phyloP scores from a whole-genome alignment of 164 flowering plant species.

The Nymphaea colorata region DNA sequence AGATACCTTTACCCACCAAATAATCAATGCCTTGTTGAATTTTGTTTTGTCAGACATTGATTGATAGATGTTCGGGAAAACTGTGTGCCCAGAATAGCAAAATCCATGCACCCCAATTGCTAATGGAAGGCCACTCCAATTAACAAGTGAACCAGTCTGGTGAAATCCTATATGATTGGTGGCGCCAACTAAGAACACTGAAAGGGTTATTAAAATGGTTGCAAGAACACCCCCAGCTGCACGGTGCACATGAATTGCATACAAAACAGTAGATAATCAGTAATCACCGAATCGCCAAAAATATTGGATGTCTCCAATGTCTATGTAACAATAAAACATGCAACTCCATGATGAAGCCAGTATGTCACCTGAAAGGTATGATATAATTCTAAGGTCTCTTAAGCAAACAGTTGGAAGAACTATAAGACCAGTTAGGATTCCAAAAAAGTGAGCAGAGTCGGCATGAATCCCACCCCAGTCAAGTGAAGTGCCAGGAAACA shows the following conservation, averaged over 20 bases:
- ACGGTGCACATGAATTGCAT: background rate
- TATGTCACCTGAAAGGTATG: constrained; percentile 70
- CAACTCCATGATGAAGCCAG: background rate
- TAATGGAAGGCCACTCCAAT: constrained; percentile 71
- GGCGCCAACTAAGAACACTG: constrained; percentile 44
- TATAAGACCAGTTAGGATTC: constrained; percentile 46
- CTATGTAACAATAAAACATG: background rate
- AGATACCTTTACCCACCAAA: constrained; percentile 26
- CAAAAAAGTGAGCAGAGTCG: constrained; percentile 66
- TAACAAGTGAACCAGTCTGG: constrained; percentile 39
- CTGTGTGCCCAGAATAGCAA: constrained; percentile 83
- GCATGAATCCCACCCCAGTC: constrained; percentile 42
- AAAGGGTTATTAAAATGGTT: constrained; percentile 45
- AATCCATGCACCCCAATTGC: constrained; percentile 83
- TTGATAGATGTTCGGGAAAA: constrained; percentile 87
- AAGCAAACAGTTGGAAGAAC: constrained; percentile 85
- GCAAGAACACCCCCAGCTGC: constrained; percentile 90
- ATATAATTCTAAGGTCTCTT: constrained; percentile 65
- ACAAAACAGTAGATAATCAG: too few relatives aligned
- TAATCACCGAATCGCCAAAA: background rate
- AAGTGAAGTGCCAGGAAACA: constrained; percentile 69
- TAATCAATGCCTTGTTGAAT: constrained; percentile 50
- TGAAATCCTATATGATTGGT: constrained; percentile 57
- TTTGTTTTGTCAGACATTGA: constrained; percentile 77
- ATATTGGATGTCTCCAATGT: background rate